Evolutionary conservation across 495 filamentous ascomycete species (phyloP).

Genomic region (Penicillium soppii): DNA sequence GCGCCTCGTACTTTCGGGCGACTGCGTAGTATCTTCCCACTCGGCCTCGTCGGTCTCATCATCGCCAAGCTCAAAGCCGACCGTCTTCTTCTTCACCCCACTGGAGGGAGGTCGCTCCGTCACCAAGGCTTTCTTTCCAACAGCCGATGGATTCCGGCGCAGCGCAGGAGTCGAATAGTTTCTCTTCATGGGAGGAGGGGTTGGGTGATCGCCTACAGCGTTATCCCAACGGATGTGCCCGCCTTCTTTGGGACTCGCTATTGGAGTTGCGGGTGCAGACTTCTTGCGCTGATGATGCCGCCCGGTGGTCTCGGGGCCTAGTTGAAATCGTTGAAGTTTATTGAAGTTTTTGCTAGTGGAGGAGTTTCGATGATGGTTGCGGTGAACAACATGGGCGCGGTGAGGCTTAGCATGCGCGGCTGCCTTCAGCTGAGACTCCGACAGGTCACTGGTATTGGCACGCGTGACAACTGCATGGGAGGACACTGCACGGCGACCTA

Average conservation of each 20-base stretch:
- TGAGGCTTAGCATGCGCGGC: constrained; percentile 32
- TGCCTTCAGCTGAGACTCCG: constrained; percentile 34
- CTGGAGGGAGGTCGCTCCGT: constrained; percentile 39
- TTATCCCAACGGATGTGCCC: constrained; percentile 46
- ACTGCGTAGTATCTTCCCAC: constrained; percentile 54
- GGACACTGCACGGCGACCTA: constrained; percentile 48
- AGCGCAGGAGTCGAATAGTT: constrained; percentile 46
- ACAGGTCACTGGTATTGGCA: constrained; percentile 36
- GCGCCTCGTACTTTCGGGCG: constrained; percentile 47
- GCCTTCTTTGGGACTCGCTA: constrained; percentile 37
- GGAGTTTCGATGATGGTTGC: constrained; percentile 43
- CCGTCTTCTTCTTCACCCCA: constrained; percentile 46
- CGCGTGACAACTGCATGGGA: constrained; percentile 48
- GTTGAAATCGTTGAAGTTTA: constrained; percentile 41
- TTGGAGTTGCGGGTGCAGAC: constrained; percentile 47
- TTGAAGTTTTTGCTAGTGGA: constrained; percentile 44
- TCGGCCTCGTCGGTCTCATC: constrained; percentile 47
- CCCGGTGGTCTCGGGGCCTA: constrained; percentile 26
- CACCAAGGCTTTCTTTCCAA: constrained; percentile 39
- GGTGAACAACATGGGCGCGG: constrained; percentile 46
- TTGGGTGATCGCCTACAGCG: constrained; percentile 27
- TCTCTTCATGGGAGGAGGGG: constrained; percentile 40
- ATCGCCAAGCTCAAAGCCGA: constrained; percentile 49
- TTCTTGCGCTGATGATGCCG: constrained; percentile 51
- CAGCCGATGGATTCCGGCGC: constrained; percentile 34